phyloP scores from a whole-genome alignment of 2,329 filamentous ascomycete species.

The Eutypella sp. region DNA sequence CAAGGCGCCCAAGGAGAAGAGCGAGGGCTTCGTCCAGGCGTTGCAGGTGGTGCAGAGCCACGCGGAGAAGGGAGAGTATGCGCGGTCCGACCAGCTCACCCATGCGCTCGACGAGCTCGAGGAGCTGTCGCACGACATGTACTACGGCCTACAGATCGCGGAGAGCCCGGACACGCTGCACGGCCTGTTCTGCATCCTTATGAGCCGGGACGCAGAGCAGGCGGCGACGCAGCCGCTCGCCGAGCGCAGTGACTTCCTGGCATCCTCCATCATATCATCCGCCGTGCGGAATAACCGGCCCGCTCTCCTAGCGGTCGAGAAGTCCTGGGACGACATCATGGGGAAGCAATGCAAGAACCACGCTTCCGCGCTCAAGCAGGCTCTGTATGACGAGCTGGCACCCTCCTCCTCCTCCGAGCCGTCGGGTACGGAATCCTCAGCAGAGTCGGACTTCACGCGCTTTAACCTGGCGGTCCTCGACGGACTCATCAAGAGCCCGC shows the following conservation, averaged over 20 bases:
- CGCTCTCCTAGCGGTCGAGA: conserved; percentile 48
- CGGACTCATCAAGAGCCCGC: conserved; percentile 49
- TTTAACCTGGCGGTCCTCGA: conserved; percentile 44
- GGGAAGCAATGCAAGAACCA: conserved; percentile 28
- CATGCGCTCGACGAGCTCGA: conserved; percentile 52
- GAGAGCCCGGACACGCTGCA: conserved; percentile 50
- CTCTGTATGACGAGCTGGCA: conserved; percentile 39
- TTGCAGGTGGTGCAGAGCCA: conserved; percentile 46
- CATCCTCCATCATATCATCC: conserved; percentile 52
- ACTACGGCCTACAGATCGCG: conserved; percentile 60
- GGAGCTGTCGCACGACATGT: conserved; percentile 63
- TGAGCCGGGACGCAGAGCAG: conserved; percentile 19
- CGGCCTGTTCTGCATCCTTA: conserved; percentile 54
- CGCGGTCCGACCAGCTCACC: conserved; percentile 32
- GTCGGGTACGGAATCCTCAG: conserved; percentile 8
- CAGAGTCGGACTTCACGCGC: conserved; percentile 19
- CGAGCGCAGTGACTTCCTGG: conserved; percentile 39
- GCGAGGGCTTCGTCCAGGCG: conserved; percentile 40
- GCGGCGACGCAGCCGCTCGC: conserved; percentile 15
- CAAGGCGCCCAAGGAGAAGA: conserved; percentile 42
- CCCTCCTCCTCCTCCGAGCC: conserved; percentile 12
- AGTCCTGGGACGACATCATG: conserved; percentile 41
- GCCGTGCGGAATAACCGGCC: conserved; percentile 62
- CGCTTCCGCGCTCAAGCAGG: conserved; percentile 26
- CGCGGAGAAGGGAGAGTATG: conserved; percentile 17